phyloP scores from a whole-genome alignment of 495 filamentous ascomycete genomes.

The Podospora pseudopauciseta region DNA sequence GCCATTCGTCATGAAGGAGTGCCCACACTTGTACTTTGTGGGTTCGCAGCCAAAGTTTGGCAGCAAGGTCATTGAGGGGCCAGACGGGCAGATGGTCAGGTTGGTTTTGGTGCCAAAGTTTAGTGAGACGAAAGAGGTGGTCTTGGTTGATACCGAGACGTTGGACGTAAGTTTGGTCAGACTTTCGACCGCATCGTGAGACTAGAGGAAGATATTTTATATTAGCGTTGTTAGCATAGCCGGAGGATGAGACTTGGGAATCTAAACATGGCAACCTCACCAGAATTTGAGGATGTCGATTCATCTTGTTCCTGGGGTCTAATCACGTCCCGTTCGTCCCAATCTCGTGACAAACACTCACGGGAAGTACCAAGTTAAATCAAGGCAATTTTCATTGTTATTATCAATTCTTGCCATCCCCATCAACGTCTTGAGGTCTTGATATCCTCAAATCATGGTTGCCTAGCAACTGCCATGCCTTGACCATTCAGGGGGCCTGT shows the following conservation, averaged over 20 bases:
- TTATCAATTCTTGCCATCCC: neutral
- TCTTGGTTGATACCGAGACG: conserved; percentile 82
- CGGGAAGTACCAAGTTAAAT: neutral
- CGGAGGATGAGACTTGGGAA: neutral
- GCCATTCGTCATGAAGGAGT: conserved; percentile 75
- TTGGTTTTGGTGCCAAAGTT: conserved; percentile 80
- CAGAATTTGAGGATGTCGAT: neutral
- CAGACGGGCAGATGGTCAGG: conserved; percentile 63
- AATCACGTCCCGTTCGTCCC: neutral
- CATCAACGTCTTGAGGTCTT: neutral
- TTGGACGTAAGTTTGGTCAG: conserved; percentile 69
- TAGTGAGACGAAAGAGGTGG: conserved; percentile 71
- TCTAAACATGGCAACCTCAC: neutral
- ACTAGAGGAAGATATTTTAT: neutral
- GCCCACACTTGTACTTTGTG: conserved; percentile 86
- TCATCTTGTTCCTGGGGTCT: neutral
- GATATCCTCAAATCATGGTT: neutral
- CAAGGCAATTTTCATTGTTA: neutral
- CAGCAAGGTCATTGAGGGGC: conserved; percentile 61
- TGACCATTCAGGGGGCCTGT: neutral
- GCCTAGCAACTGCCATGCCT: neutral
- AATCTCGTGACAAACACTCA: neutral
- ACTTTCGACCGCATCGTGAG: conserved; percentile 18
- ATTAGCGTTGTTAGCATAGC: neutral
- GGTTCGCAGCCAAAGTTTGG: conserved; percentile 84